Conservation (phyloP, 345 rosid genomes). For the Salix dunnii region DNA sequence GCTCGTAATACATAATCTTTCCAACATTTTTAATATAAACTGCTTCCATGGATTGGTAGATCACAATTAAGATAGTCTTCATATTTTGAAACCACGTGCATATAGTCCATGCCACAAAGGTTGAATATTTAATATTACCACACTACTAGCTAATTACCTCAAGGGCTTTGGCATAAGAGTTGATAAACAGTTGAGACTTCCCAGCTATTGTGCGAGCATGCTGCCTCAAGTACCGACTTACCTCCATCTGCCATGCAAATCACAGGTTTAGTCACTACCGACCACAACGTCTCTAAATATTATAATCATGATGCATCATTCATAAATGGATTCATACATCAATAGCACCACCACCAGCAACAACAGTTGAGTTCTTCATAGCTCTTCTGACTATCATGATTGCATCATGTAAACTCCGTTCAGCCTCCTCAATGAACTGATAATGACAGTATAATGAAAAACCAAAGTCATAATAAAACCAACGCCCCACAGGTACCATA, state of each 20-base stretch:
- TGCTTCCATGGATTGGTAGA: not conserved
- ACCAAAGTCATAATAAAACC: not conserved
- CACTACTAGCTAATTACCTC: slow-evolving; percentile 51
- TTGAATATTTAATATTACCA: not conserved
- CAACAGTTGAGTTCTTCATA: slow-evolving; percentile 90
- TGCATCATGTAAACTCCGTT: slow-evolving; percentile 98
- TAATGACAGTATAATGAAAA: not conserved
- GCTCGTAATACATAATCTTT: not conserved
- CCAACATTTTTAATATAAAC: not conserved
- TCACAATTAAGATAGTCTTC: not conserved
- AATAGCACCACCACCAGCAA: slow-evolving; percentile 99
- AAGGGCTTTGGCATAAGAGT: slow-evolving; percentile 95
- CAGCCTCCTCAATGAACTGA: slow-evolving; percentile 99
- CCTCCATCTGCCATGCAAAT: slow-evolving; percentile 74
- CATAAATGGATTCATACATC: slow-evolving; percentile 58
- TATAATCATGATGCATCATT: not conserved
- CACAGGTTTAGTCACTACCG: slow-evolving; percentile 11
- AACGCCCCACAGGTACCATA: not conserved
- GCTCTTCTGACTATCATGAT: slow-evolving; percentile 99
- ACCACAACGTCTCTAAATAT: not conserved
- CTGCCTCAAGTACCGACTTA: slow-evolving; percentile 84
- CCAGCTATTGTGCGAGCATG: slow-evolving; percentile 96
- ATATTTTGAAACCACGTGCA: not conserved
- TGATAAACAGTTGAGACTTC: slow-evolving; percentile 90
- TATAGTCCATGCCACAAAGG: not conserved